Base-by-base conservation (phyloP, 148 eudicot species). In the Pouteria glomerata region DNA sequence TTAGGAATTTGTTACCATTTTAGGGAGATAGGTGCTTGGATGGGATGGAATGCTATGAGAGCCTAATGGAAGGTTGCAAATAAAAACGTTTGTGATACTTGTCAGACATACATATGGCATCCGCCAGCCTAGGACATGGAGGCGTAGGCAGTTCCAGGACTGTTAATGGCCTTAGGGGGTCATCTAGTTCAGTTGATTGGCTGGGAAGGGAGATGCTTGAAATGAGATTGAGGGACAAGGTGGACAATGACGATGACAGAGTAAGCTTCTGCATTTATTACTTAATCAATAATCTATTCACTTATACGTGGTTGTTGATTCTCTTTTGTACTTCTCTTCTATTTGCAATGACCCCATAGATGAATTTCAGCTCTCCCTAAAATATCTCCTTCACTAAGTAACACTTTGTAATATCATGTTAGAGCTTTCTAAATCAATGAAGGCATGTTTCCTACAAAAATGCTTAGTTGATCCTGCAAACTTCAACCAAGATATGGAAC, bases 171-270 rank as follows among this genome's bases (percentile, higher is more conserved):
- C 83, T 77, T 63, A 88, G 82, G 79, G 88, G 87, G 47, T 95
- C 97, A 48, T 88, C 97, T 30, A 89, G 90, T 81, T 87, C 94
- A 66, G 84, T 95, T 85, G 97, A 95, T 72, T 90, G 96, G 97
- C 81, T 95, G 81, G 97, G 99, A 35, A 95, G 88, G 73, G 97
- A 88, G 82, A 88, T 95, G 93, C 92, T 82, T 79, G 97, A 88
- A 67, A 82, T 95, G 89, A 86, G 89, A 80, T 74, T 95, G 70
- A 87, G 96, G 81, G 99, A 91, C 80, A 84, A 80, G 78, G 77
- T 68, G 47, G 96, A 91, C 70, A 83, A 73, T 37, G 97, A 91
- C 50, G 91, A 88, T 68, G 99, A 92, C 74, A 87, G 88, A 75
- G 99, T 95, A 80, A 84, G 87, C 64, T 68, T 74, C 64, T 68